These are phyloP conservation scores for Tausonia pullulans DNA, from an alignment of 1,284 basidiomycete species.

Conservation along the genomic window DNA sequence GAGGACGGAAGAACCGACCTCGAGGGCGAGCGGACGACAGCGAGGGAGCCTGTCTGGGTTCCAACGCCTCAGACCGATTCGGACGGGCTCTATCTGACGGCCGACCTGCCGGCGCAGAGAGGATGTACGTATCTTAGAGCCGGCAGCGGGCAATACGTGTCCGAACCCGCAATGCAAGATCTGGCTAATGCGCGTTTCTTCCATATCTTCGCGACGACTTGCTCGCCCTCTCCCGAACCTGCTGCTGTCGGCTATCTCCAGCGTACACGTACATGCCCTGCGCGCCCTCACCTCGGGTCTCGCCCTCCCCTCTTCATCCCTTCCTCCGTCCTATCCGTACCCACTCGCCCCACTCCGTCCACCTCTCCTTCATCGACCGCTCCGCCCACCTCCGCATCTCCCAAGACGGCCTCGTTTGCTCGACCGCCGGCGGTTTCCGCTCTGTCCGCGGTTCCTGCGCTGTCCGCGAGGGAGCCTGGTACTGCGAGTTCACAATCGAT, in stretches of 20 bases:
- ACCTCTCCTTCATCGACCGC: conserved; percentile 40
- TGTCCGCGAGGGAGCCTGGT: conserved; percentile 84
- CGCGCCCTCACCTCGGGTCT: conserved; percentile 29
- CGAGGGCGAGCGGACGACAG: too few species aligned
- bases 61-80: too few species aligned
- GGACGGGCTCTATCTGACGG: too few species aligned
- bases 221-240: not conserved
- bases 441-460: conserved; percentile 82
- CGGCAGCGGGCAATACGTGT: too few species aligned
- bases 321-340: conserved; percentile 31
- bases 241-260: conserved; percentile 6
- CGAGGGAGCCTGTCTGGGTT: too few species aligned
- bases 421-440: conserved; percentile 80
- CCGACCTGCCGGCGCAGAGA: too few species aligned
- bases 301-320: conserved; percentile 25
- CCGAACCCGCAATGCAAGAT: too few species aligned
- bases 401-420: conserved; percentile 61
- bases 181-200: too few species aligned
- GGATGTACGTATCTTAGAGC: too few species aligned
- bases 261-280: conserved; percentile 39
- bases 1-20: too few species aligned
- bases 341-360: conserved; percentile 5
- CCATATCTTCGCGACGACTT: not conserved
- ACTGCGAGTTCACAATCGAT: conserved; percentile 76
- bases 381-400: conserved; percentile 57